Base-by-base conservation (phyloP, 164 flowering plant genomes). In the Sedum album region DNA sequence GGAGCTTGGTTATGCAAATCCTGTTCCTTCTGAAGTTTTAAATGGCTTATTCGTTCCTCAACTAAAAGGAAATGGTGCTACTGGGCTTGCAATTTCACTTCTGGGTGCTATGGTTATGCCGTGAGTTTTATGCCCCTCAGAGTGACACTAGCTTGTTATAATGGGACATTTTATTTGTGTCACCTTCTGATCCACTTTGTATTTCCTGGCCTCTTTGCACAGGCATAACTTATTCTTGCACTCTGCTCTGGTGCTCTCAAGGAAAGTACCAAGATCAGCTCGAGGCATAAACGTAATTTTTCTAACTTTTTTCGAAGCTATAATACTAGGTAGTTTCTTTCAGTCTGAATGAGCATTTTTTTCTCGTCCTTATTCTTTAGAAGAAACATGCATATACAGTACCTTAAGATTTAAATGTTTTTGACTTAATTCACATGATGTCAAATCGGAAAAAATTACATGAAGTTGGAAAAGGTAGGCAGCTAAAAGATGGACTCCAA, bases 61-160 rank as follows among this genome's bases (percentile, higher is more conserved):
- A 74, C 86, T 91, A n/a, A 86, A 84, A 71, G 93, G 90, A 66
- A 72, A 72, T 74, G 96, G 97, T 70, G 91, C 93, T 42, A 86
- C 96, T 68, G 87, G 81, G 35, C 86, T 89, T 60, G 97, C 96
- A 33, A 88, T 91, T 73, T 89, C 97, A 60, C 89, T 91, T 30
- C 89, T 91, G 68, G 97, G 97, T 65, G 97, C 97, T 55, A 89
- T 91, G 92, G 93, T 91, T 70, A 91, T 91, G 96, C 97, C 97
- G 97, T 89, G 83, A 60, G 96, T 78, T 60, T 70, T 70, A 61
- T 64, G 39, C 60, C 51, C 69, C 33, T 23, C 33, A n/a, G n/a
- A n/a, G n/a, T 57, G 33, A 28, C n/a, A 3, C 1, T 17, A 2
- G 10, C 18, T 26, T 26, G 23, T 57, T 17, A 41, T 17, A 36